These are phyloP conservation scores for Apiospora malaysiana DNA, from an alignment of 2,329 filamentous ascomycete genomes.

Conservation along the genomic window DNA sequence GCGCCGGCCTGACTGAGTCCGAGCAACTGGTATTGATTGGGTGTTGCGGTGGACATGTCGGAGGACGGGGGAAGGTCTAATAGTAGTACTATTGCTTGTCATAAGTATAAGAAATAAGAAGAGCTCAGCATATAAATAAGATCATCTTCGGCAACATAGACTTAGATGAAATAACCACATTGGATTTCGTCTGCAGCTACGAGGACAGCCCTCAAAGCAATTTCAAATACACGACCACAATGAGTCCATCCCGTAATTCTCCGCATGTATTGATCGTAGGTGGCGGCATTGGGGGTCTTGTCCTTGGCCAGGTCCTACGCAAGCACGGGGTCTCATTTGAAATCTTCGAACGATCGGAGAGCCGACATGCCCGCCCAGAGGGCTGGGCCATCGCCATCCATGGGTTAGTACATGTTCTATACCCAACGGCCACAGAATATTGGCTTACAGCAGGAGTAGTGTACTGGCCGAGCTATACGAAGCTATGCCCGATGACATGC, in stretches of 20 bases:
- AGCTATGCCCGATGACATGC: conserved; percentile 26
- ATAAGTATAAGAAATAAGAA: not conserved
- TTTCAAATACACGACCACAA: not conserved
- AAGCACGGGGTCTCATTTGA: conserved; percentile 23
- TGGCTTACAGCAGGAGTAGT: not conserved
- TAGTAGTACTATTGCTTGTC: not conserved
- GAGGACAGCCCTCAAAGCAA: not conserved
- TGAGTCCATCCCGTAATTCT: not conserved
- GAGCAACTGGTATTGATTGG: not conserved
- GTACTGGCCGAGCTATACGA: conserved; percentile 8
- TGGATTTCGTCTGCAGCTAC: not conserved
- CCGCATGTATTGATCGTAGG: conserved; percentile 26
- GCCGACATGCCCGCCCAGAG: conserved; percentile 19
- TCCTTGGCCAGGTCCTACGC: conserved; percentile 23
- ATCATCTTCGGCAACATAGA: not conserved
- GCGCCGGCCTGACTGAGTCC: not conserved
- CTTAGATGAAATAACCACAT: not conserved
- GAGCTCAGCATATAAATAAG: not conserved
- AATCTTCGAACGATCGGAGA: conserved; percentile 24
- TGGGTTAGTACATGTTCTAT: not conserved
- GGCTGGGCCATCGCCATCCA: conserved; percentile 24
- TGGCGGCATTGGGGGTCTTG: conserved; percentile 25
- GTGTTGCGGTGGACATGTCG: not conserved
- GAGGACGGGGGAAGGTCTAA: not conserved
- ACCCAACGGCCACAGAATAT: not conserved